A percentile compares a stretch with the other conserved stretches of the same genome.
phyloP scores from a whole-genome alignment of 331 rosid species.

The Cydonia oblonga region DNA sequence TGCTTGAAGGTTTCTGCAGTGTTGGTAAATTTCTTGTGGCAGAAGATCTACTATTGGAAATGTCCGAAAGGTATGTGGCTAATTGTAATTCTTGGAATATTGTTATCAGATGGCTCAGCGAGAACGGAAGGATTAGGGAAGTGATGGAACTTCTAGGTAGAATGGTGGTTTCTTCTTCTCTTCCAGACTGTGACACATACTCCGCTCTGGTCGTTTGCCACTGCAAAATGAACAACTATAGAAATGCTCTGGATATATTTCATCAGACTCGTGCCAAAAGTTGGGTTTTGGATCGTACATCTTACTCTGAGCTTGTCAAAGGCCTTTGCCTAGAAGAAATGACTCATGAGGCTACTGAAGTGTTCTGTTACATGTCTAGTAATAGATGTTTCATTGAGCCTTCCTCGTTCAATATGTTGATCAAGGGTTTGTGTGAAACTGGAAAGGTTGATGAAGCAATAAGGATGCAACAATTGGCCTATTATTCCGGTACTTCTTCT shows the following conservation, averaged over 20 bases:
- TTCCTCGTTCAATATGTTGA: constrained; percentile 45
- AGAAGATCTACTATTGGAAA: not conserved
- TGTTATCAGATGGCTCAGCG: constrained; percentile 32
- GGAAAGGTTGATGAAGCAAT: constrained; percentile 43
- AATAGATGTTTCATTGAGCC: constrained; percentile 40
- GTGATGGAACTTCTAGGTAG: constrained; percentile 54
- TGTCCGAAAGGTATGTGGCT: constrained; percentile 40
- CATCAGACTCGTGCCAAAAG: constrained; percentile 15
- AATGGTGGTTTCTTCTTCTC: constrained; percentile 43
- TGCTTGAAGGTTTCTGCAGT: too few relatives aligned
- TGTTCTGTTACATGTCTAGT: constrained; percentile 55
- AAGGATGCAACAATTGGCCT: constrained; percentile 40
- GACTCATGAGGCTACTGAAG: constrained; percentile 43
- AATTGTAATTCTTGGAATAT: constrained; percentile 49
- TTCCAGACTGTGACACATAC: constrained; percentile 40
- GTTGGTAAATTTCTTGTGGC: too few relatives aligned
- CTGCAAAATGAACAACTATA: constrained; percentile 30
- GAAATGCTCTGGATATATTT: constrained; percentile 32
- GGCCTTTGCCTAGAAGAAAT: constrained; percentile 47
- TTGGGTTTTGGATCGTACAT: constrained; percentile 47
- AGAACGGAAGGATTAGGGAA: constrained; percentile 31
- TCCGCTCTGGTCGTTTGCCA: constrained; percentile 43
- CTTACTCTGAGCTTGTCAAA: constrained; percentile 58
- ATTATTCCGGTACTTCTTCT: constrained; percentile 40
- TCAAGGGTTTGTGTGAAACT: constrained; percentile 41